Conservation (phyloP, 257 asterid genomes). For the Gentiana dahurica region DNA sequence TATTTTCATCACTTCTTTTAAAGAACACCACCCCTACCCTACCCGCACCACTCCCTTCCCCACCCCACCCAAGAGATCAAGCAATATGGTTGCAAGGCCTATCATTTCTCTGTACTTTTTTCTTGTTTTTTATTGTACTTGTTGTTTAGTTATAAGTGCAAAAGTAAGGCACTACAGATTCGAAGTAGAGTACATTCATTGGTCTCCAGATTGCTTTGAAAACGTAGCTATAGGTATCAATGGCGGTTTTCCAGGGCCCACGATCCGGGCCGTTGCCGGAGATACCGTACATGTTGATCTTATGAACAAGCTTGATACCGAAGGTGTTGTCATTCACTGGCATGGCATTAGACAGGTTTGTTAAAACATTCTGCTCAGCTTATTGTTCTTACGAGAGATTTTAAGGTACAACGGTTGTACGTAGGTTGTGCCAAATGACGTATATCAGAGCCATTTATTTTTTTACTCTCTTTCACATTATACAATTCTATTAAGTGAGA, state of each 20-base stretch:
- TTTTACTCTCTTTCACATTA: too few relatives aligned
- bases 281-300: conserved; percentile 53
- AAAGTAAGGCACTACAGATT: conserved; percentile 42
- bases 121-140: background rate
- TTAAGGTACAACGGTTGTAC: too few relatives aligned
- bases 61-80: background rate
- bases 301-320: conserved; percentile 57
- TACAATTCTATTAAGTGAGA: too few relatives aligned
- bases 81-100: conserved; percentile 5
- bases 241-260: conserved; percentile 79
- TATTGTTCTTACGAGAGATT: background rate
- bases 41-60: too few relatives aligned
- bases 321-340: conserved; percentile 80
- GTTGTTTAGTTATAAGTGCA: conserved; percentile 19
- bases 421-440: too few relatives aligned
- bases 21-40: too few relatives aligned
- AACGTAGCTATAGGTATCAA: conserved; percentile 51
- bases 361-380: background rate
- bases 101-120: background rate
- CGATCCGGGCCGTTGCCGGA: conserved; percentile 56
- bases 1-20: too few relatives aligned
- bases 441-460: too few relatives aligned
- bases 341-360: conserved; percentile 79
- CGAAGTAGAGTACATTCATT: conserved; percentile 47
- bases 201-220: conserved; percentile 72